Evolutionary conservation across 2,329 filamentous ascomycete species (phyloP).

Genomic region (Calonectria fujianensis): DNA sequence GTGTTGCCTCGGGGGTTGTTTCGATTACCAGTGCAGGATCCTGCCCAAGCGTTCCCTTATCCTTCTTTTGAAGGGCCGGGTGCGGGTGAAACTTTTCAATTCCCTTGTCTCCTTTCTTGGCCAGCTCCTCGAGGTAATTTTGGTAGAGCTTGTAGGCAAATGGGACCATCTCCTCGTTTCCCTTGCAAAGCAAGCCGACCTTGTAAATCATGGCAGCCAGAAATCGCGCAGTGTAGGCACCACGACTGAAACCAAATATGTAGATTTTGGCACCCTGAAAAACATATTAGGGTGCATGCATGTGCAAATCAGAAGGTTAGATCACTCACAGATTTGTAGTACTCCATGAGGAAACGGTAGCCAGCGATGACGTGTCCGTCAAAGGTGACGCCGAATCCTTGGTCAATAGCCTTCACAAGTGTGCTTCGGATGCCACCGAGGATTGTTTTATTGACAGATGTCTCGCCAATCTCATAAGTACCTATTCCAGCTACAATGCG

Average conservation of each 20-base stretch:
- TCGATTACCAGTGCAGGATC: background rate
- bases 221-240: conserved; percentile 70
- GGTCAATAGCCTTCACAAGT: conserved; percentile 27
- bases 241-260: conserved; percentile 71
- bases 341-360: conserved; percentile 72
- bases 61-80: background rate
- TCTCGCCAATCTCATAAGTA: conserved; percentile 68
- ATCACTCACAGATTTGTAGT: conserved; percentile 16
- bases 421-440: conserved; percentile 48
- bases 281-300: background rate
- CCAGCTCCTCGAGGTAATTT: conserved; percentile 56
- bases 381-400: conserved; percentile 67
- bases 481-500: conserved; percentile 14
- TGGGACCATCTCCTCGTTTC: conserved; percentile 70
- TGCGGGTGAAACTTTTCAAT: background rate
- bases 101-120: conserved; percentile 56
- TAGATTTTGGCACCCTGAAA: conserved; percentile 67
- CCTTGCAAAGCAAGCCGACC: conserved; percentile 67
- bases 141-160: conserved; percentile 67
- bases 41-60: background rate
- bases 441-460: conserved; percentile 62
- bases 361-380: conserved; percentile 71
- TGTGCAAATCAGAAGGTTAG: background rate
- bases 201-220: conserved; percentile 68
- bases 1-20: background rate